These are phyloP conservation scores for Alloascoidea hylecoeti DNA, from an alignment of 805 yeast species.

Conservation along the genomic window DNA sequence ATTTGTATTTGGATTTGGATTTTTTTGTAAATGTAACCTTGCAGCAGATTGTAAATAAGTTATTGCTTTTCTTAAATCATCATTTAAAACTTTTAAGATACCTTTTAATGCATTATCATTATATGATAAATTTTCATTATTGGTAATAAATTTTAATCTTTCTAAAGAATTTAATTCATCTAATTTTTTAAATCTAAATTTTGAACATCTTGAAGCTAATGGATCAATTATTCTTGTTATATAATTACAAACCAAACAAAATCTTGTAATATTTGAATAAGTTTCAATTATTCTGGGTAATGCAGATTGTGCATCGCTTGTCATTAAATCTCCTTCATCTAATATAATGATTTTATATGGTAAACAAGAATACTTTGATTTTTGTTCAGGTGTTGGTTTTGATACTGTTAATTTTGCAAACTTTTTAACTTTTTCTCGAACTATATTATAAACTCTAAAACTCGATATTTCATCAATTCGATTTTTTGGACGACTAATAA, in stretches of 20 bases:
- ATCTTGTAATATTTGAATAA: slow-evolving; percentile 79
- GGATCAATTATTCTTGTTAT: slow-evolving; percentile 96
- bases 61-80: slow-evolving; percentile 89
- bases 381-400: slow-evolving; percentile 58
- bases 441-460: slow-evolving; percentile 81
- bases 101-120: slow-evolving; percentile 44
- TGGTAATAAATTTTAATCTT: slow-evolving; percentile 50
- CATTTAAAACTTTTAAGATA: slow-evolving; percentile 62
- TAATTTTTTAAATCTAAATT: slow-evolving; percentile 76
- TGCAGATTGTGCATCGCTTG: slow-evolving; percentile 92
- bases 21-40: slow-evolving; percentile 24
- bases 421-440: slow-evolving; percentile 71
- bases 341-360: slow-evolving; percentile 87
- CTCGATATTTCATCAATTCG: slow-evolving; percentile 50
- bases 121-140: slow-evolving; percentile 28
- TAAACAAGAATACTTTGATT: slow-evolving; percentile 79
- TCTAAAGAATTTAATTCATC: slow-evolving; percentile 56
- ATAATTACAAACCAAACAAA: slow-evolving; percentile 90
- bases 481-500: too few relatives aligned
- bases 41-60: slow-evolving; percentile 81
- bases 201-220: slow-evolving; percentile 89
- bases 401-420: slow-evolving; percentile 81
- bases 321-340: slow-evolving; percentile 97
- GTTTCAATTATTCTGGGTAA: slow-evolving; percentile 89
- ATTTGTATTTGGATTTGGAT: slow-evolving; percentile 8